Evolutionary conservation across 345 rosid genomes (phyloP).

Genomic region (Salix purpurea): DNA sequence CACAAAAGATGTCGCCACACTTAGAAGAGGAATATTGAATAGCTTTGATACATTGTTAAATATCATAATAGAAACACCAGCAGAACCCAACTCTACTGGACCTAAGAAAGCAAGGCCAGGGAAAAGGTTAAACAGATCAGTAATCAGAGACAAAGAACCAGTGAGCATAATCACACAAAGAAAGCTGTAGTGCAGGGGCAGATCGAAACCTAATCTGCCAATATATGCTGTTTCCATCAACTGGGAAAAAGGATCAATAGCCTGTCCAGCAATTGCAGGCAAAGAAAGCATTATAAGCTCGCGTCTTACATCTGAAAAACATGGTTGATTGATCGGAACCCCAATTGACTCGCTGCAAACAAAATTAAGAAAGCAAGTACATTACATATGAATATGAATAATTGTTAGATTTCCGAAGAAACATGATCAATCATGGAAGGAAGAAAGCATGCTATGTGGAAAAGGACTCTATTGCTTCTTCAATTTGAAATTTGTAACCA

Average conservation of each 20-base stretch:
- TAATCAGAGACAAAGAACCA: background rate
- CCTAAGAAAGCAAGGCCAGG: slow-evolving; percentile 35
- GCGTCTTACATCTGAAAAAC: slow-evolving; percentile 40
- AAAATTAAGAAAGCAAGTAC: slow-evolving; percentile 12
- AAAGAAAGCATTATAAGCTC: slow-evolving; percentile 78
- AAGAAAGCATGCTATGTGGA: background rate
- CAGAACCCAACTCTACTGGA: slow-evolving; percentile 81
- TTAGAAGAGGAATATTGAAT: slow-evolving; percentile 88
- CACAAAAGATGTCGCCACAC: slow-evolving; percentile 90
- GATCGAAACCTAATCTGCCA: slow-evolving; percentile 69
- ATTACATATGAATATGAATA: background rate
- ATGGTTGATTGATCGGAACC: slow-evolving; percentile 22
- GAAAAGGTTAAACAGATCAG: background rate
- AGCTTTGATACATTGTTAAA: slow-evolving; percentile 89
- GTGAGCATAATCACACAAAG: background rate
- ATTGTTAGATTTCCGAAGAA: background rate
- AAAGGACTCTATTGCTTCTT: background rate
- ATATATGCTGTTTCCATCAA: slow-evolving; percentile 96
- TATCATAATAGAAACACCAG: slow-evolving; percentile 72
- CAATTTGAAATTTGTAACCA: background rate
- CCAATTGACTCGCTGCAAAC: slow-evolving; percentile 40
- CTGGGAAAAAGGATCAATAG: slow-evolving; percentile 75
- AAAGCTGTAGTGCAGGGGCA: background rate
- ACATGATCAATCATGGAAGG: background rate
- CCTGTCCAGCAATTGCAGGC: slow-evolving; percentile 92